phyloP scores from a whole-genome alignment of 768 basidiomycete genomes.

The Coprinellus aureogranulatus region DNA sequence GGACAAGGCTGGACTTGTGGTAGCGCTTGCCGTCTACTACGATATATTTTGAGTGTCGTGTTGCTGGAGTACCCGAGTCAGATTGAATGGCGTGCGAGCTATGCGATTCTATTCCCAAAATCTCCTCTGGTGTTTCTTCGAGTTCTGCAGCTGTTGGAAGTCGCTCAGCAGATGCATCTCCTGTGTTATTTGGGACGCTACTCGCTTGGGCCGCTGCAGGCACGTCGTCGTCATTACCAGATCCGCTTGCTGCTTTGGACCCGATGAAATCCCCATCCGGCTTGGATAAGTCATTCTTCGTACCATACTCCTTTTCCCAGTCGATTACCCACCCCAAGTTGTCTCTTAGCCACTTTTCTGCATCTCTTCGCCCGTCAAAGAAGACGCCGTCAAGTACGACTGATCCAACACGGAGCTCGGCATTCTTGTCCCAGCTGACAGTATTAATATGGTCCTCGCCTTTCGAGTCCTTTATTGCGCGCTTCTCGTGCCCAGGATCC shows the following conservation, averaged over 20 bases:
- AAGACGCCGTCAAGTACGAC: slow-evolving; percentile 6
- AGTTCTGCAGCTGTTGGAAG: no score
- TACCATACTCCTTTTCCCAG: no score
- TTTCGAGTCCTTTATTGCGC: slow-evolving; percentile 8
- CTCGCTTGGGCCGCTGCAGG: no score
- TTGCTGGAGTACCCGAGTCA: background rate
- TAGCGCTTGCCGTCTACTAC: background rate
- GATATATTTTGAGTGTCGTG: background rate
- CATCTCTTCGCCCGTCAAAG: slow-evolving; percentile 9
- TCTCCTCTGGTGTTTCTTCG: background rate
- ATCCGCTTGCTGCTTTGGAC: no score
- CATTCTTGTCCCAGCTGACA: slow-evolving; percentile 16
- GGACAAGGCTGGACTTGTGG: slow-evolving; percentile 1
- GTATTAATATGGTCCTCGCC: slow-evolving; percentile 25
- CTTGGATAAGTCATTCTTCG: no score
- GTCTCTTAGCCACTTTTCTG: no score
- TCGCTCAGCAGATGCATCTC: no score
- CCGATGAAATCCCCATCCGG: no score
- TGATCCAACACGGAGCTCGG: slow-evolving; percentile 4
- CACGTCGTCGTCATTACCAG: no score
- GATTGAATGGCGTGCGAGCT: background rate
- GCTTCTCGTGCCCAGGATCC: slow-evolving; percentile 18
- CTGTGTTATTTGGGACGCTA: no score
- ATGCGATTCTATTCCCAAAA: background rate
- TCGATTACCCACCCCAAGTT: no score